A percentile compares a stretch with the other conserved stretches of the same genome.
phyloP scores from a whole-genome alignment of 495 filamentous ascomycete species.

The Neurospora sp. region DNA sequence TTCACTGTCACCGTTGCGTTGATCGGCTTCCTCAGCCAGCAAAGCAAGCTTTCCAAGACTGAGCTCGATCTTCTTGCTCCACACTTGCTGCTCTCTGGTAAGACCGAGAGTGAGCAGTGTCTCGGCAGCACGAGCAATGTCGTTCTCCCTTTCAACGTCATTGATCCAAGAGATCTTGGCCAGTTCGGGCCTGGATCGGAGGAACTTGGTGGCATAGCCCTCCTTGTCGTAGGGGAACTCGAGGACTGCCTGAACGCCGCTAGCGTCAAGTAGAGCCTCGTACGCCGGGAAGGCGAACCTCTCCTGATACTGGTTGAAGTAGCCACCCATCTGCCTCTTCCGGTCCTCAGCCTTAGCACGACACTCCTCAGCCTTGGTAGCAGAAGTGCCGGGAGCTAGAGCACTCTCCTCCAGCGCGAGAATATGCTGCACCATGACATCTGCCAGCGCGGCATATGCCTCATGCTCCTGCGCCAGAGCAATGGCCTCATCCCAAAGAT shows the following conservation, averaged over 20 bases:
- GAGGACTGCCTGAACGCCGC: constrained; percentile 56
- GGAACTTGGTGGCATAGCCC: constrained; percentile 59
- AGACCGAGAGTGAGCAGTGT: constrained; percentile 56
- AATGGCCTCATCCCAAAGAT: constrained; percentile 56
- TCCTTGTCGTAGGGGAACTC: constrained; percentile 52
- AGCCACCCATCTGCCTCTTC: constrained; percentile 38
- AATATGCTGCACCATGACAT: constrained; percentile 39
- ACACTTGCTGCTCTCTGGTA: constrained; percentile 60
- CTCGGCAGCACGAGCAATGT: constrained; percentile 59
- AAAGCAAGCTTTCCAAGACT: constrained; percentile 74
- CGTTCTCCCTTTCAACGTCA: constrained; percentile 62
- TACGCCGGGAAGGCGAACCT: constrained; percentile 75
- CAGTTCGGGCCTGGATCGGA: constrained; percentile 56
- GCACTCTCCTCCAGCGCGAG: constrained; percentile 20
- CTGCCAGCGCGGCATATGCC: constrained; percentile 60
- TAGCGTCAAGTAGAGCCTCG: constrained; percentile 56
- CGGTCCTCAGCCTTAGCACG: constrained; percentile 22
- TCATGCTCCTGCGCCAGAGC: constrained; percentile 62
- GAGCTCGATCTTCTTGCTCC: constrained; percentile 86
- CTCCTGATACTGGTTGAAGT: constrained; percentile 64
- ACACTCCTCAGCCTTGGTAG: constrained; percentile 16
- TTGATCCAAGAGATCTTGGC: constrained; percentile 90
- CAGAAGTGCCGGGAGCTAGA: constrained; percentile 6
- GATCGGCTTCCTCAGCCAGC: constrained; percentile 46
- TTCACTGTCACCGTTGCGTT: constrained; percentile 19